These are phyloP conservation scores for Prototheca stagnorum DNA, from an alignment of 163 green algal genomes.

Conservation along the genomic window DNA sequence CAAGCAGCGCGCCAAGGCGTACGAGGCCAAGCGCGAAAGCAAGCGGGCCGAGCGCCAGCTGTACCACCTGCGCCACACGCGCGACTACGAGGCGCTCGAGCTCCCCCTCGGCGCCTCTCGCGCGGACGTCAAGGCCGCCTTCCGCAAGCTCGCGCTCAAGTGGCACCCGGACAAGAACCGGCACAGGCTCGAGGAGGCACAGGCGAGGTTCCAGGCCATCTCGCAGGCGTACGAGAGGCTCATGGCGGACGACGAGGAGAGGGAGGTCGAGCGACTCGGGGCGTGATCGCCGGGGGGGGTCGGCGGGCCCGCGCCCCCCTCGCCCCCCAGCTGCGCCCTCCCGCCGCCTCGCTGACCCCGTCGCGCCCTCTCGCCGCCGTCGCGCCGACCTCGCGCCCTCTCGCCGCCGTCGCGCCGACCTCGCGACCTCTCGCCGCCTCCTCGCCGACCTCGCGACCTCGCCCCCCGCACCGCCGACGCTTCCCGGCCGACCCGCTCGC, in stretches of 20 bases:
- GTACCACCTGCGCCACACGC: slow-evolving; percentile 74
- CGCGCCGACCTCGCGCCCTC: no score
- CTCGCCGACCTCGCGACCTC: no score
- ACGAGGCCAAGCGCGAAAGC: slow-evolving; percentile 52
- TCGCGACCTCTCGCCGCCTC: no score
- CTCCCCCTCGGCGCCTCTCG: slow-evolving; percentile 42
- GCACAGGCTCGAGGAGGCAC: slow-evolving; percentile 46
- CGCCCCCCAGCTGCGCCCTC: no score
- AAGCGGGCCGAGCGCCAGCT: slow-evolving; percentile 44
- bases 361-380: no score
- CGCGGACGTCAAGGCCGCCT: slow-evolving; percentile 25
- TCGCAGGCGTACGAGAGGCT: slow-evolving; percentile 59
- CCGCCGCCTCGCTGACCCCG: no score
- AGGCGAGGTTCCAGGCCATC: slow-evolving; percentile 72
- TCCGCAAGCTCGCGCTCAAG: slow-evolving; percentile 35
- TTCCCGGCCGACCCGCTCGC: no score
- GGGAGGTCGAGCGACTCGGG: slow-evolving; percentile 48
- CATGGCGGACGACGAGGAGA: slow-evolving; percentile 70
- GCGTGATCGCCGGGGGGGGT: no score
- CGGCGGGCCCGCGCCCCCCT: no score
- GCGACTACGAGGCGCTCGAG: slow-evolving; percentile 68
- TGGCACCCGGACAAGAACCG: slow-evolving; percentile 82
- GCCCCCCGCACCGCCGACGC: no score
- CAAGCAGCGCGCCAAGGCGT: slow-evolving; percentile 76
- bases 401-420: no score